Evolutionary conservation across 208 protist species (phyloP), one percentile per base, ranked within the genome.

Genomic region (Trichomonas gallinae): DNA sequence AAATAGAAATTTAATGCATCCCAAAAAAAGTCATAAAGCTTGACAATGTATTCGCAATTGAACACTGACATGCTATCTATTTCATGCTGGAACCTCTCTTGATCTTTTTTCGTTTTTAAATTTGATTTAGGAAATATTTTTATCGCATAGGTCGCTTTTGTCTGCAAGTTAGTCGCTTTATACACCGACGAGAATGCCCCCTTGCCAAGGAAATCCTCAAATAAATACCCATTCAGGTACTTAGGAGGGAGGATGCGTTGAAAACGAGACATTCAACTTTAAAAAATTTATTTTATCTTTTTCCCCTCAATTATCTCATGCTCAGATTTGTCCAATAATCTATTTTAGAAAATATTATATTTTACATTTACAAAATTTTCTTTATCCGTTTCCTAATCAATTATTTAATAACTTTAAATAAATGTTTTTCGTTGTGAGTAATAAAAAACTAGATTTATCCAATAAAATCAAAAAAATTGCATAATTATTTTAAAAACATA

Each of bases 91-190:
- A 89, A 89, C 15, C 34, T 34, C 46, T 89, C 83, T 89, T 42
- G 13, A 89, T 89, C 83, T 15, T 40, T 40, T 46, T 31, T 89
- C 17, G 31, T 40, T 46, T 34, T 89, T 46, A 89, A 46, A 89
- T 89, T 89, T 31, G 34, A 34, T 89, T 89, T 89, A 48, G 83
- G 83, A 89, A 46, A 89, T 23, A 85, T 85, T 85, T 85, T 85
- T 36, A 85, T 85, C 36, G 81, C 81, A n/a, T 42, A 85, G 6
- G 2, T 72, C 26, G 6, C 2, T 40, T 40, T 85, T 15, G 26
- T 85, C 42, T 34, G 36, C 11, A 40, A 36, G n/a, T 85, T 85
- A 23, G 36, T 42, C 34, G 34, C 81, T 85, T 85, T 85, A 15
- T 42, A 85, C 0, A 85, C 81, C 0, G 1, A 15, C 6, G 81